These are phyloP conservation scores for Candida boleticola DNA, from an alignment of 805 yeast genomes.

Conservation along the genomic window DNA sequence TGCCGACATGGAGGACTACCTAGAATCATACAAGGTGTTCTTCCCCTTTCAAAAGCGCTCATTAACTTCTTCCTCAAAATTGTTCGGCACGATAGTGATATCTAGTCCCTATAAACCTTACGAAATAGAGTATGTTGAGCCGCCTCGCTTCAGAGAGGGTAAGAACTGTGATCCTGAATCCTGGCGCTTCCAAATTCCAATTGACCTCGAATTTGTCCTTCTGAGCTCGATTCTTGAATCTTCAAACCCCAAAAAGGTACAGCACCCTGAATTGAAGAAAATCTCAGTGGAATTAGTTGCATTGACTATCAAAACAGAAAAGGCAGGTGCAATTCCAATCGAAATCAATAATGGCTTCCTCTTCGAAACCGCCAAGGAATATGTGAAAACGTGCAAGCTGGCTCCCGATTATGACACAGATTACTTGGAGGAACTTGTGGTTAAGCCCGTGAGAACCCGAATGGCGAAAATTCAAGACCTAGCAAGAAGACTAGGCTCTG, in stretches of 20 bases:
- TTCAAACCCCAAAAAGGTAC: slow-evolving; percentile 3
- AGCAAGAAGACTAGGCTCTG: slow-evolving; percentile 19
- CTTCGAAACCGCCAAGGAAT: slow-evolving; percentile 10
- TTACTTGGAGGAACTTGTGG: slow-evolving; percentile 21
- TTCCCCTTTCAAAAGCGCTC: slow-evolving; percentile 13
- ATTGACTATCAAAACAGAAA: slow-evolving; percentile 18
- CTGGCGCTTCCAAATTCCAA: slow-evolving; percentile 7
- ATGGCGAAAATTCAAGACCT: slow-evolving; percentile 18
- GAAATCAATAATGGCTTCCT: slow-evolving; percentile 18
- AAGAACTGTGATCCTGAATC: not conserved
- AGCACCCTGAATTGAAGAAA: slow-evolving; percentile 17
- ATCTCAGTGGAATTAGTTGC: slow-evolving; percentile 21
- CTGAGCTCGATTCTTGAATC: not conserved
- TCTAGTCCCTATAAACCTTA: not conserved
- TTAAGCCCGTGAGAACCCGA: slow-evolving; percentile 18
- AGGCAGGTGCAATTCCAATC: slow-evolving; percentile 14
- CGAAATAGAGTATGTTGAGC: slow-evolving; percentile 8
- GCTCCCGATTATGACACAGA: slow-evolving; percentile 19
- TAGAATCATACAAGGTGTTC: too few species aligned
- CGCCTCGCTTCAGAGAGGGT: slow-evolving; percentile 1
- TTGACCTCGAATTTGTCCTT: slow-evolving; percentile 1
- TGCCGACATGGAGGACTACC: too few species aligned
- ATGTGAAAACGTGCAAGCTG: slow-evolving; percentile 14
- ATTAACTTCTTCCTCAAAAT: slow-evolving; percentile 11
- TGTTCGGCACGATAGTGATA: slow-evolving; percentile 8